Evolutionary conservation across 2,329 filamentous ascomycete species (phyloP).

Genomic region (Pseudogymnoascus sp.): DNA sequence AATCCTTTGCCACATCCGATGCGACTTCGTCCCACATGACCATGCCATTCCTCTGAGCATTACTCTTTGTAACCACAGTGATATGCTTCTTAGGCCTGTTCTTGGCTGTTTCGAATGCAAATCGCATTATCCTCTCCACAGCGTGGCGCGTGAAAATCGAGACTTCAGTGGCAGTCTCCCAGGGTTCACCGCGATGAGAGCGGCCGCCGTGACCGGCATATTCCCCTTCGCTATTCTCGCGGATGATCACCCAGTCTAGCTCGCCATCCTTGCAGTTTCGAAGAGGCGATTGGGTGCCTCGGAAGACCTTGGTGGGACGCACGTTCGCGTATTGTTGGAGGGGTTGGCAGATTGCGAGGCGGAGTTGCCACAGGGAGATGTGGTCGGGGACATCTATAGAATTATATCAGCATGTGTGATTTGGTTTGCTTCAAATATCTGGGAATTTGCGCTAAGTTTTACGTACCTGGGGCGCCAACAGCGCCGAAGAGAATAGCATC

Average conservation of each 20-base stretch:
- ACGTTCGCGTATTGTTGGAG: conserved; percentile 63
- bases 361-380: conserved; percentile 58
- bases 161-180: conserved; percentile 55
- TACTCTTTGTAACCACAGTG: conserved; percentile 59
- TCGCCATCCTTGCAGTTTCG: conserved; percentile 37
- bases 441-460: neutral
- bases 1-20: conserved; percentile 46
- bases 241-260: conserved; percentile 59
- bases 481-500: conserved; percentile 56
- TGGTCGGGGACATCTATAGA: conserved; percentile 53
- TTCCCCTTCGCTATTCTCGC: conserved; percentile 60
- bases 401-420: neutral
- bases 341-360: conserved; percentile 55
- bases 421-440: neutral
- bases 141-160: conserved; percentile 55
- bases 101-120: conserved; percentile 51
- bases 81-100: conserved; percentile 48
- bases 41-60: conserved; percentile 60
- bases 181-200: conserved; percentile 48
- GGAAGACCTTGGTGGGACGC: conserved; percentile 52
- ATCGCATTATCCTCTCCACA: conserved; percentile 54
- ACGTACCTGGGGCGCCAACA: conserved; percentile 47
- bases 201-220: conserved; percentile 56
- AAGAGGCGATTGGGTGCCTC: conserved; percentile 50
- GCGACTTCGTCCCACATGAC: conserved; percentile 61